Base-by-base conservation (phyloP, 2,329 filamentous ascomycete genomes). In the Colletotrichum higginsianum region DNA sequence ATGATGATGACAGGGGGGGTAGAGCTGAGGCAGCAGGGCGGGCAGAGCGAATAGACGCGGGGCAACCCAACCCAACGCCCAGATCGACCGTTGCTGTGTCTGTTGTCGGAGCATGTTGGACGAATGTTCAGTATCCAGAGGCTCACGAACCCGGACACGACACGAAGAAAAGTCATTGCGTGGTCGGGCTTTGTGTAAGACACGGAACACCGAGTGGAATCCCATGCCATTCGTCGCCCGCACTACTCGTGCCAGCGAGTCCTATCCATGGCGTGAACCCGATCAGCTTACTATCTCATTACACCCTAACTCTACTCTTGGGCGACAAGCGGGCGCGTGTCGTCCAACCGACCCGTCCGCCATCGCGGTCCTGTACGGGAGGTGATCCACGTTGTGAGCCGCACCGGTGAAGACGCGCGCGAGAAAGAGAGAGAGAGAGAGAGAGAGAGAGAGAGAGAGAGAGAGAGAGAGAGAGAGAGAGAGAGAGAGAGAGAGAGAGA, bases 181-280 rank as follows among this genome's bases (percentile, higher is more conserved):
- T 52, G n/a, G 4, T 52, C 60, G n/a, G 46, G 60, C n/a, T 46
- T 26, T 52, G n/a, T 38, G 58, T 42, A 15, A 50, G 35, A 52
- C 46, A 52, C 46, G 21, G 49, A 40, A 47, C 44, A 61, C 21
- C 5, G 21, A 23, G 35, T 53, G 61, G 38, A 35, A 63, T 63
- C 26, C 11, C 18, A n/a, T 12, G 35, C 18, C 26, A 49, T n/a
- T 52, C 11, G 38, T 63, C 23, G 49, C 61, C 30, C 21, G 21
- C n/a, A 9, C 38, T 55, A 55, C 61, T 55, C 61, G 49, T 63
- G 61, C 61, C 61, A 55, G 18, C 38, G 30, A 44, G 23, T 2
- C 40, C 60, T 16, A 0, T 8, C 15, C 1, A 5, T 21, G 30
- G n/a, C 7, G 30, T 8, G 21, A 46, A 21, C 18, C 11, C 38